Evolutionary conservation across 768 basidiomycete genomes (phyloP).

Genomic region (Tricholoma matsutake): DNA sequence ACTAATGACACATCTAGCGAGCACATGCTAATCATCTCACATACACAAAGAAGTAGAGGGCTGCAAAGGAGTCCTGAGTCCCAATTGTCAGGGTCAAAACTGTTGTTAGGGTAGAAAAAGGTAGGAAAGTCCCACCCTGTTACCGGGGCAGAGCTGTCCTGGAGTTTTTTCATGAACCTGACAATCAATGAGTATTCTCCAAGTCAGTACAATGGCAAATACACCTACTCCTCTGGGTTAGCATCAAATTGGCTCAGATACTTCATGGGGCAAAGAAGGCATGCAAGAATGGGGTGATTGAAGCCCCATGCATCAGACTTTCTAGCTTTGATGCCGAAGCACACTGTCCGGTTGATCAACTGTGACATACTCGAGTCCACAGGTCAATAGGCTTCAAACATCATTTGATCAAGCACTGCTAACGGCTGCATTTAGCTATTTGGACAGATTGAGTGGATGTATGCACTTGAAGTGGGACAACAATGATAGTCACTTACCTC

Average conservation of each 20-base stretch:
- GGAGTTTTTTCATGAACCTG: no score
- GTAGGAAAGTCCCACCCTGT: not conserved
- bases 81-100: no score
- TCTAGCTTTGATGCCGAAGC: constrained; percentile 4
- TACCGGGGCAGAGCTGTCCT: constrained; percentile 1
- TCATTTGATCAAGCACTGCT: constrained; percentile 8
- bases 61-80: no score
- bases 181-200: not conserved
- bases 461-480: not conserved
- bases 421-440: not conserved
- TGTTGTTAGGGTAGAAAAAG: not conserved
- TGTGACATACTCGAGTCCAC: constrained; percentile 5
- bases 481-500: not conserved
- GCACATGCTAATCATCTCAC: no score
- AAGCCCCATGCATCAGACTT: not conserved
- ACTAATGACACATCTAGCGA: not conserved
- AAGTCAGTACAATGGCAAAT: not conserved
- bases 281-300: no score
- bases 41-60: no score
- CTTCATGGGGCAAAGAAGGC: no score
- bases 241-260: constrained; percentile 5
- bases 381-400: constrained; percentile 8
- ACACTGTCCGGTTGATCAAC: constrained; percentile 4
- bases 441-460: not conserved
- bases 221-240: constrained; percentile 9